Evolutionary conservation across 495 filamentous ascomycete genomes (phyloP).

Genomic region (Podospora comata): DNA sequence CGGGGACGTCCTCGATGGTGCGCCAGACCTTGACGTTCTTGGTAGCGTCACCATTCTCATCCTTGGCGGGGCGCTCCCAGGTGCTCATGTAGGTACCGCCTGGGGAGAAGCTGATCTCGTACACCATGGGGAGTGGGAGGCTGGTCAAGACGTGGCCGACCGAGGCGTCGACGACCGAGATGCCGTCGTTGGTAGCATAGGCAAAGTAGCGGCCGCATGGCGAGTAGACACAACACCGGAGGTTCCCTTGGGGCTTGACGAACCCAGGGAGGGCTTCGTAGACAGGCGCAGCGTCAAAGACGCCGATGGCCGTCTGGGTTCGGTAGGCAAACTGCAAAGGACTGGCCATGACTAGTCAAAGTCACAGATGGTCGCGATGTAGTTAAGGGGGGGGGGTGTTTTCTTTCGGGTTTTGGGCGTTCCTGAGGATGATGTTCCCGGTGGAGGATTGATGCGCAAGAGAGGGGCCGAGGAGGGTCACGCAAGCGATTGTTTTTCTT

Average conservation of each 20-base stretch:
- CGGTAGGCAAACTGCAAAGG: slow-evolving; percentile 91
- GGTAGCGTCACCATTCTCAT: slow-evolving; percentile 83
- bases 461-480: background rate
- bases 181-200: slow-evolving; percentile 85
- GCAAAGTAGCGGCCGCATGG: slow-evolving; percentile 93
- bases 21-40: slow-evolving; percentile 98
- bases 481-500: background rate
- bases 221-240: slow-evolving; percentile 91
- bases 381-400: slow-evolving; percentile 19
- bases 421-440: slow-evolving; percentile 7
- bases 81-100: slow-evolving; percentile 89
- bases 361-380: slow-evolving; percentile 56
- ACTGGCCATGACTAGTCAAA: slow-evolving; percentile 85
- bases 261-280: slow-evolving; percentile 86
- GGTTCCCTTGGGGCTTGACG: slow-evolving; percentile 84
- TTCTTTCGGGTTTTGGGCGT: slow-evolving; percentile 8
- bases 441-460: background rate
- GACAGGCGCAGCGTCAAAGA: slow-evolving; percentile 83
- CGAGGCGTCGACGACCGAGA: slow-evolving; percentile 78
- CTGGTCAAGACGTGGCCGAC: slow-evolving; percentile 72
- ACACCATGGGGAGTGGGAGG: slow-evolving; percentile 75
- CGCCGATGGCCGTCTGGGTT: slow-evolving; percentile 91
- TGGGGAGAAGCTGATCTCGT: slow-evolving; percentile 91
- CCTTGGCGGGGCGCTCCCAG: slow-evolving; percentile 90
- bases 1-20: slow-evolving; percentile 57